Conservation (phyloP, 805 yeast genomes). For the Zygotorulaspora chibaensis region DNA sequence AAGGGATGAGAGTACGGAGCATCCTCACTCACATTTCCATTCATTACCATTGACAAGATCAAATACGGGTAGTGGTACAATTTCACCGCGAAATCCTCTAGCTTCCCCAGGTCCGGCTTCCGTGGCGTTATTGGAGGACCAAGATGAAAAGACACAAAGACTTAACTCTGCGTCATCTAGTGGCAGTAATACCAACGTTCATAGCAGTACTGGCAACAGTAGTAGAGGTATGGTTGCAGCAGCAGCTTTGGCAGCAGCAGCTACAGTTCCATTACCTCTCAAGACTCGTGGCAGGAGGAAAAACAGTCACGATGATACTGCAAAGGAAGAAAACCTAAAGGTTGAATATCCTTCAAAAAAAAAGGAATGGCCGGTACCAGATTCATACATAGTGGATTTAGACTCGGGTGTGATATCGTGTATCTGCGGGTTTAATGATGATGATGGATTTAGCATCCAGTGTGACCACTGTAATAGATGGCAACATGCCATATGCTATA, state of each 20-base stretch:
- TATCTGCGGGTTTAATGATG: constrained; percentile 80
- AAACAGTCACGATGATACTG: neutral
- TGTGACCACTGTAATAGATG: constrained; percentile 90
- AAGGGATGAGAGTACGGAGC: constrained; percentile 20
- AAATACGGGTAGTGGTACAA: constrained; percentile 12
- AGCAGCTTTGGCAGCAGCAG: constrained; percentile 80
- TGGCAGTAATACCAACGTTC: neutral
- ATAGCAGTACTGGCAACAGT: neutral
- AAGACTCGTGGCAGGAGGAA: constrained; percentile 13
- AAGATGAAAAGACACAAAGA: neutral
- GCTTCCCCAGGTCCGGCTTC: constrained; percentile 48
- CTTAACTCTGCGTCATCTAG: constrained; percentile 2
- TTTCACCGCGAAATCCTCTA: constrained; percentile 22
- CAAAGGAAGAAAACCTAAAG: constrained; percentile 10
- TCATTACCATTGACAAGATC: constrained; percentile 10
- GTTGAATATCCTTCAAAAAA: constrained; percentile 9
- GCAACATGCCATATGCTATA: constrained; percentile 94
- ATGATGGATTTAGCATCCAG: constrained; percentile 91
- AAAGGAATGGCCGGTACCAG: constrained; percentile 32
- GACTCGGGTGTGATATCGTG: constrained; percentile 88
- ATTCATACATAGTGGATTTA: constrained; percentile 61
- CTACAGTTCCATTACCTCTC: constrained; percentile 65
- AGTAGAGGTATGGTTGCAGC: constrained; percentile 68
- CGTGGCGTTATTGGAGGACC: constrained; percentile 34
- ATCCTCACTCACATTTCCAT: constrained; percentile 24